Evolutionary conservation across 768 basidiomycete species (phyloP), one percentile per base, ranked within the genome.

Genomic region (Podaxis sp.): DNA sequence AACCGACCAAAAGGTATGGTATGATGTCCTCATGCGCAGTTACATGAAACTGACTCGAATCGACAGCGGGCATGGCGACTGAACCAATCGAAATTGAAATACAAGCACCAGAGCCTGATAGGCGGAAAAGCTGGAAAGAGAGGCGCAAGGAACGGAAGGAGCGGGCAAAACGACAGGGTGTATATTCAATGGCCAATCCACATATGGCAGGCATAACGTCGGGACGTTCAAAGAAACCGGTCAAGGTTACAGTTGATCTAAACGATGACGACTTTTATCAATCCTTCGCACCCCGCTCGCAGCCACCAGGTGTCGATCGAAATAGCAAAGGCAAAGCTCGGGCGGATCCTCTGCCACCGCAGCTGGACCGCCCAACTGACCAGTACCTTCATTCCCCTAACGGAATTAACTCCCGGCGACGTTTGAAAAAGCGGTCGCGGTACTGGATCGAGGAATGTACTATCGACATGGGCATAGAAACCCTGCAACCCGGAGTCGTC

Each of bases 111-210:
- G 61, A 42, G n/a, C n/a, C 33, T 19, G 38, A 60, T 9, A 49
- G 51, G 42, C 54, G 61, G 30, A 63, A 63, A 22, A 39, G 55
- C 46, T 63, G 61, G 61, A 57, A 57, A 15, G 54, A 56, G 36
- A 63, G 61, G 26, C 46, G 48, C 24, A 57, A 40, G 54, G 61
- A 63, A 42, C 55, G 46, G 15, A 57, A 17, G 9, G 61, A 57
- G 54, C 54, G 61, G 17, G 54, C 46, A 4, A 63, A 51, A 39
- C 46, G 22, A 7, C 61, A 63, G 40, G 61, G 61, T 11, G 61
- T 63, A 13, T 63, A 63, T 40, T 57, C 61, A 2, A 56, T 63
- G 61, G 61, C 61, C 36, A 63, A 63, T 19, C 46, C 61, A 26
- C 61, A 39, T 49, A 38, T 36, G n/a, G 9, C 61, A n/a, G 54